A percentile compares a stretch with the other conserved stretches of the same genome.
Conservation (phyloP, 176 grass and related monocot species). For the Coix lacrymajobi region DNA sequence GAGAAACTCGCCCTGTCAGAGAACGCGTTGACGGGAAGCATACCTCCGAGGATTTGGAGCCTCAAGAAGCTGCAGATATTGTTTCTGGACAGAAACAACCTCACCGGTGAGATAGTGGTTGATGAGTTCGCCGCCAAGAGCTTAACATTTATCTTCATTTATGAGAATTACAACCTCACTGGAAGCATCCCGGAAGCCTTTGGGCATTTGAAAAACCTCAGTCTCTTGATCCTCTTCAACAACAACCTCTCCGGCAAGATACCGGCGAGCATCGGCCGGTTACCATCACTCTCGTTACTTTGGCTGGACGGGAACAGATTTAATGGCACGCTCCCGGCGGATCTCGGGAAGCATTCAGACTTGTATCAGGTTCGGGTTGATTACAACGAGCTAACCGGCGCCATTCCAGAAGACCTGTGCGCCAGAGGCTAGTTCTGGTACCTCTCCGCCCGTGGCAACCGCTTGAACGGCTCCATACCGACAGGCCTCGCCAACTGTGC, state of each 20-base stretch:
- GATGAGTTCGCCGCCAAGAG: constrained; percentile 7
- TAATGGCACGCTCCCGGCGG: constrained; percentile 43
- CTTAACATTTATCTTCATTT: neutral
- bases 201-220: constrained; percentile 40
- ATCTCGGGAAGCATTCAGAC: constrained; percentile 35
- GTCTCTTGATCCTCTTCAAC: neutral
- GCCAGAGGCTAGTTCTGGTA: neutral
- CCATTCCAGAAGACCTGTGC: constrained; percentile 54
- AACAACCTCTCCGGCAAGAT: constrained; percentile 67
- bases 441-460: constrained; percentile 24
- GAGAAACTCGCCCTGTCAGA: neutral
- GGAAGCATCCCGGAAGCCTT: constrained; percentile 11
- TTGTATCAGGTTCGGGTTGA: neutral
- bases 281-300: neutral
- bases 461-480: constrained; percentile 58
- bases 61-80: constrained; percentile 30
- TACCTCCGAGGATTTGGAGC: too few species aligned
- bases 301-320: neutral
- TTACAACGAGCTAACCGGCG: constrained; percentile 46
- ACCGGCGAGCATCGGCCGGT: constrained; percentile 40
- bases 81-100: neutral
- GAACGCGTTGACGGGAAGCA: too few species aligned
- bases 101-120: constrained; percentile 16
- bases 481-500: constrained; percentile 40
- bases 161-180: constrained; percentile 15